These are phyloP conservation scores for Pestalotiopsis sp. DNA, from an alignment of 2,329 filamentous ascomycete species.

Conservation along the genomic window DNA sequence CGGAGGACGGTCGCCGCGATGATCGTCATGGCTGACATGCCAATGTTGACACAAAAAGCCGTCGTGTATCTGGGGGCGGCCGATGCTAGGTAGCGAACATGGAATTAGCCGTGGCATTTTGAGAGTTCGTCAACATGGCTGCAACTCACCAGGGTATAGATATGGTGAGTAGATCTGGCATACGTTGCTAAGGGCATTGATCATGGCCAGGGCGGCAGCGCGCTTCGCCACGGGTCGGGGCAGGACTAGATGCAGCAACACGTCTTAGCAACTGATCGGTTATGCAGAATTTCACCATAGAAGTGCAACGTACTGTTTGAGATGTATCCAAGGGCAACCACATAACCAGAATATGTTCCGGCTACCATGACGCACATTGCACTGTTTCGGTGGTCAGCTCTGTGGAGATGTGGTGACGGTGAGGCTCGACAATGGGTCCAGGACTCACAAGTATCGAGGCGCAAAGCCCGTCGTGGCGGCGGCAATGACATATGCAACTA, in stretches of 20 bases:
- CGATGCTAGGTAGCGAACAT: background rate
- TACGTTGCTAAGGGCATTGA: constrained; percentile 6
- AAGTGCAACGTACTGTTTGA: constrained; percentile 2
- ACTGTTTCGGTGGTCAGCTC: background rate
- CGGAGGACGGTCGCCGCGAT: background rate
- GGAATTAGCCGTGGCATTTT: background rate
- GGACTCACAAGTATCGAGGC: constrained; percentile 2
- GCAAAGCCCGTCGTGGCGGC: background rate
- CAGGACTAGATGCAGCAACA: background rate
- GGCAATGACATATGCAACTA: constrained; percentile 2
- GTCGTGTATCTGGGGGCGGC: constrained; percentile 5
- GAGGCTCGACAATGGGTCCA: background rate
- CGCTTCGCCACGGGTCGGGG: constrained; percentile 9
- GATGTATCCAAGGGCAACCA: constrained; percentile 6
- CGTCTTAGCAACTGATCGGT: background rate
- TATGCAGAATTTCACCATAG: background rate
- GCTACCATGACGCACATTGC: constrained; percentile 8
- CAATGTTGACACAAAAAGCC: constrained; percentile 5
- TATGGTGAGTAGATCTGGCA: constrained; percentile 7
- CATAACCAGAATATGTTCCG: constrained; percentile 6
- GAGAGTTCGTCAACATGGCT: background rate
- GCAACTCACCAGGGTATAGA: constrained; percentile 6
- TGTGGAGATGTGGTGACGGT: background rate
- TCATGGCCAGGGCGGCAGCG: constrained; percentile 6
- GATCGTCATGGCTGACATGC: constrained; percentile 9